A percentile compares a stretch with the other conserved stretches of the same genome.
Conservation (phyloP, 305 asterid species). For the Coffea humblotiana region DNA sequence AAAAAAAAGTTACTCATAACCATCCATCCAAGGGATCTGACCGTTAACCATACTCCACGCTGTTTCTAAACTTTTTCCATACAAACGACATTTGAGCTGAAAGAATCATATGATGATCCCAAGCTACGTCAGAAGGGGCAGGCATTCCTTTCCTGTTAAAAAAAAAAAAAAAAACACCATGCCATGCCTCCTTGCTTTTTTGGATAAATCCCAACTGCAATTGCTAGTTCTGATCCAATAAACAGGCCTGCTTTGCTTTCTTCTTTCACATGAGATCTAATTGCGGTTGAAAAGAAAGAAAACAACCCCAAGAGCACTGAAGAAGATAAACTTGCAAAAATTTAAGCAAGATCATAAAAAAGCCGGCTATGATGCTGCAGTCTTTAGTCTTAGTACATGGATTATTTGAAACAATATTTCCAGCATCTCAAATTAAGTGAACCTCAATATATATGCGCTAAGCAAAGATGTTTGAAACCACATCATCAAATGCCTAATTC, state of each 20-base stretch:
- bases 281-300: neutral
- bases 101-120: no score
- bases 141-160: no score
- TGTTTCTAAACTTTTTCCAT: no score
- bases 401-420: neutral
- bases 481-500: slow-evolving; percentile 9
- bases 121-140: no score
- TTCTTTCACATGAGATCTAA: neutral
- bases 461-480: neutral
- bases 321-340: neutral
- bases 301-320: neutral
- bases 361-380: neutral
- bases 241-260: neutral
- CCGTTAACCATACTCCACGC: no score
- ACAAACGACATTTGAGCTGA: no score
- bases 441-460: neutral
- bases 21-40: no score
- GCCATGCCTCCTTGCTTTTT: neutral
- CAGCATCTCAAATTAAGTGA: neutral
- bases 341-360: neutral
- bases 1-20: no score
- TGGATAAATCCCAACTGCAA: neutral
- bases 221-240: neutral
- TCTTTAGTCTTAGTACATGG: neutral
- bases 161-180: no score